These are phyloP conservation scores for Cymodocea nodosa DNA, from an alignment of 116 monocot species.

Conservation along the genomic window DNA sequence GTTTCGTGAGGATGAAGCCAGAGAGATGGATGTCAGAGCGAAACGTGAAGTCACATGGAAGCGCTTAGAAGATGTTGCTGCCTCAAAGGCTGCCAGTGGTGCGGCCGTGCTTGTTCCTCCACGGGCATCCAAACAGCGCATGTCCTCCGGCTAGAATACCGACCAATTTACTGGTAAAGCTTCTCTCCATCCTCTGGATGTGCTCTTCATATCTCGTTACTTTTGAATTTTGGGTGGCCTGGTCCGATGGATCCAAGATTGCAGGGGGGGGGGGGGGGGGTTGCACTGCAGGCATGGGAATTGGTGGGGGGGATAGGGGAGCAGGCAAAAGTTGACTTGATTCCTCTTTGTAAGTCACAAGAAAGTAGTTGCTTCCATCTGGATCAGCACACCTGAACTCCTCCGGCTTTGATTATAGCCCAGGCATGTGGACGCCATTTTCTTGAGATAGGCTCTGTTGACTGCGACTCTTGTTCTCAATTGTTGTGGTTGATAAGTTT, in stretches of 20 bases:
- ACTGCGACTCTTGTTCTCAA: background rate
- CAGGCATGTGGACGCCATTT: too few relatives aligned
- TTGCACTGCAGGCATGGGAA: too few relatives aligned
- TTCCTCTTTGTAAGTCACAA: too few relatives aligned
- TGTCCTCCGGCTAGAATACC: slow-evolving; percentile 1
- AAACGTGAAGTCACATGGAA: slow-evolving; percentile 32
- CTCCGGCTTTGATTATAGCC: background rate
- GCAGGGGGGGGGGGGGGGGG: too few relatives aligned
- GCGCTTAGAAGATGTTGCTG: slow-evolving; percentile 38
- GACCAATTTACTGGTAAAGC: background rate
- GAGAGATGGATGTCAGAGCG: slow-evolving; percentile 11
- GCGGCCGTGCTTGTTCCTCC: slow-evolving; percentile 19
- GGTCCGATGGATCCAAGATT: background rate
- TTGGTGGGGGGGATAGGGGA: too few relatives aligned
- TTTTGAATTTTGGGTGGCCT: background rate
- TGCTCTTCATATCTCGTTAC: background rate
- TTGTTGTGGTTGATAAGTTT: too few relatives aligned
- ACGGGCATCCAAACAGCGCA: background rate
- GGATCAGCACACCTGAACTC: background rate
- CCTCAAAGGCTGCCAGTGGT: slow-evolving; percentile 15
- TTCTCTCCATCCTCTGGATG: background rate
- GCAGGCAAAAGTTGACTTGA: too few relatives aligned
- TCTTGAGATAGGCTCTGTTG: background rate
- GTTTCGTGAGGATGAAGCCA: slow-evolving; percentile 27
- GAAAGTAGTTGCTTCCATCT: too few relatives aligned